Conservation (phyloP, 31 red algal genomes). For the Endocladia muricata region DNA sequence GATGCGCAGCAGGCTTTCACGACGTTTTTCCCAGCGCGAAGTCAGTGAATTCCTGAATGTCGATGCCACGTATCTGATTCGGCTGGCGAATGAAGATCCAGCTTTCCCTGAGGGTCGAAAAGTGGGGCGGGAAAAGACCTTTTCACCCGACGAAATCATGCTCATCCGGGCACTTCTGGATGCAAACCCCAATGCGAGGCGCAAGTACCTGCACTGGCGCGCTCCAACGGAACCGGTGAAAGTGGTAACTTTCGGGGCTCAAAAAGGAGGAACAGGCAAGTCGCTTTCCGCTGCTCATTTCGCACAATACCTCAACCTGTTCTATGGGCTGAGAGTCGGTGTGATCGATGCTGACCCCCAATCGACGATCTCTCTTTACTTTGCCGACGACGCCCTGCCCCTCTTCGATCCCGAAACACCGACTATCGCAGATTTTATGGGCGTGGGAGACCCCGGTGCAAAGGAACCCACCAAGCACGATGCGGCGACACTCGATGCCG, state of each 20-base stretch:
- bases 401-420: no score
- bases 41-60: neutral
- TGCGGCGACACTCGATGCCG: no score
- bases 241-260: neutral
- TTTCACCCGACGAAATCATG: no score
- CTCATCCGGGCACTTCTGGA: no score
- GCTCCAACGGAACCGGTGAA: neutral
- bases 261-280: slow-evolving; percentile 2
- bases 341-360: slow-evolving; percentile 4
- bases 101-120: neutral
- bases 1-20: no score
- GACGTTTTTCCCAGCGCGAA: neutral
- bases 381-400: no score
- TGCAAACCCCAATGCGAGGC: no score
- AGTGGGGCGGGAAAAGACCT: no score
- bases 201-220: neutral
- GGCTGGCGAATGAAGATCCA: neutral
- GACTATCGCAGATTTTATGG: no score
- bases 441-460: no score
- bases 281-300: neutral
- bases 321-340: neutral
- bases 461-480: no score
- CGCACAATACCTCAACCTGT: neutral
- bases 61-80: neutral
- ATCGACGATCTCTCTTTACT: no score